Evolutionary conservation across 495 filamentous ascomycete species (phyloP).

Genomic region (Penicillium dipodomyicola): DNA sequence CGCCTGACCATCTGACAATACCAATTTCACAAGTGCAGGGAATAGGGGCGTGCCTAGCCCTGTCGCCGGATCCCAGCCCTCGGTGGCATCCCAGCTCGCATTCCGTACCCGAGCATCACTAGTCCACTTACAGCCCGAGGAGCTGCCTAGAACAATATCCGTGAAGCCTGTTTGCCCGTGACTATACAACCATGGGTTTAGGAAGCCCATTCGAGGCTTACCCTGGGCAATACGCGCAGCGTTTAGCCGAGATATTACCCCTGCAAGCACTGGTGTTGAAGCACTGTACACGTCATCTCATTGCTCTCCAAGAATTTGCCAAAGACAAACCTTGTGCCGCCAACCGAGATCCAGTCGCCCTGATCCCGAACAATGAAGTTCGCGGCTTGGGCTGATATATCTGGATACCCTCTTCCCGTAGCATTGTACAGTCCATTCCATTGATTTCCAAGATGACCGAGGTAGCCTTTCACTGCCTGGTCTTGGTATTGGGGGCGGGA

Average conservation of each 20-base stretch:
- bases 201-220: constrained; percentile 54
- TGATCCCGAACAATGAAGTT: constrained; percentile 44
- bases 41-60: constrained; percentile 34
- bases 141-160: constrained; percentile 56
- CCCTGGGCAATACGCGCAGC: constrained; percentile 50
- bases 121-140: constrained; percentile 50
- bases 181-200: constrained; percentile 65
- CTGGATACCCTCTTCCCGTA: constrained; percentile 68
- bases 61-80: constrained; percentile 39
- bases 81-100: constrained; percentile 48
- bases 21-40: constrained; percentile 17
- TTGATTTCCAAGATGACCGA: constrained; percentile 37
- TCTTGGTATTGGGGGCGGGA: constrained; percentile 63
- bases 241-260: constrained; percentile 56
- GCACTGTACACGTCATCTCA: constrained; percentile 35
- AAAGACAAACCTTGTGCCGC: constrained; percentile 44
- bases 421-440: constrained; percentile 55
- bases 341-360: constrained; percentile 30
- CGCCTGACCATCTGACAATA: constrained; percentile 2
- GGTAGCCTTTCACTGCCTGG: constrained; percentile 52
- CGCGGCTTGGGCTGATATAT: constrained; percentile 58
- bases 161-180: constrained; percentile 46
- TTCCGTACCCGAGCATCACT: constrained; percentile 38
- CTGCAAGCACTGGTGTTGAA: constrained; percentile 53
- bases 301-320: background rate